A percentile compares a stretch with the other conserved stretches of the same genome.
Evolutionary conservation across 805 yeast species (phyloP).

Genomic region (Cyberlindnera bimundalis): DNA sequence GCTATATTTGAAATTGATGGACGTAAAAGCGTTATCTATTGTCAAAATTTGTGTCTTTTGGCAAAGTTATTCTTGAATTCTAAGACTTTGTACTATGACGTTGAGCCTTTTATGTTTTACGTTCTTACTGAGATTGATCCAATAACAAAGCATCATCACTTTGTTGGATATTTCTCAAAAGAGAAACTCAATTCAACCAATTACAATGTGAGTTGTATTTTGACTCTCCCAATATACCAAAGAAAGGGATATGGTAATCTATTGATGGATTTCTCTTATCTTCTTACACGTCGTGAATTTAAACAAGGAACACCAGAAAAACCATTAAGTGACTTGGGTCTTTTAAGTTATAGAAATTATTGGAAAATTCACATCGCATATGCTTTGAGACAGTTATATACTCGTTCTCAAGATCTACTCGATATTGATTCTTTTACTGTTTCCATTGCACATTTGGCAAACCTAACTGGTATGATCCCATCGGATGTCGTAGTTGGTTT

Average conservation of each 20-base stretch:
- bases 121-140: slow-evolving; percentile 68
- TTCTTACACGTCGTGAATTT: slow-evolving; percentile 69
- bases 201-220: slow-evolving; percentile 85
- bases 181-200: slow-evolving; percentile 70
- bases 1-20: slow-evolving; percentile 95
- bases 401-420: slow-evolving; percentile 1
- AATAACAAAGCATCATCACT: slow-evolving; percentile 49
- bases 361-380: slow-evolving; percentile 72
- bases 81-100: slow-evolving; percentile 90
- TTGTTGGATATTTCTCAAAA: slow-evolving; percentile 93
- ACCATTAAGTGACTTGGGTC: slow-evolving; percentile 84
- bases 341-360: slow-evolving; percentile 78
- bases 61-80: slow-evolving; percentile 89
- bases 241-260: slow-evolving; percentile 86
- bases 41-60: slow-evolving; percentile 85
- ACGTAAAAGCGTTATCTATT: slow-evolving; percentile 70
- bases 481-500: slow-evolving; percentile 86
- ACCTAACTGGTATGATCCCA: slow-evolving; percentile 77
- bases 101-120: slow-evolving; percentile 91
- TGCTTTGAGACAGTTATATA: slow-evolving; percentile 22
- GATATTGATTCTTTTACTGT: slow-evolving; percentile 24
- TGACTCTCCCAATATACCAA: slow-evolving; percentile 86
- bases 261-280: slow-evolving; percentile 84
- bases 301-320: slow-evolving; percentile 93
- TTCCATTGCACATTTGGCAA: slow-evolving; percentile 60